These are phyloP conservation scores for Hypoxylon sp. DNA, from an alignment of 2,329 filamentous ascomycete species.

Conservation along the genomic window DNA sequence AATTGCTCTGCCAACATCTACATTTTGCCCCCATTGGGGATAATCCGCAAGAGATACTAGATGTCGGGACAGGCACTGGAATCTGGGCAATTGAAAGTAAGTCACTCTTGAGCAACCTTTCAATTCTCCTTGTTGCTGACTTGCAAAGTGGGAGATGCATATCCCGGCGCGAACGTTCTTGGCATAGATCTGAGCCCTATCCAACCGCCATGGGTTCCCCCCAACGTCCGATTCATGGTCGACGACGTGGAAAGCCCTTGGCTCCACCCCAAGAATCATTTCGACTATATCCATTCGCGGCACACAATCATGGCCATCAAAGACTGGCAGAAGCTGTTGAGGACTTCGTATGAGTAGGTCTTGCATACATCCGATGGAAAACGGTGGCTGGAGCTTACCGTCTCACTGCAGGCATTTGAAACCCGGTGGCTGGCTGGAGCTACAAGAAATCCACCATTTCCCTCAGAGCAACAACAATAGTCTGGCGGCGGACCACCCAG, in stretches of 20 bases:
- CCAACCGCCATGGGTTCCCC: constrained; percentile 56
- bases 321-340: constrained; percentile 65
- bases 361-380: background rate
- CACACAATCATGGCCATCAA: constrained; percentile 68
- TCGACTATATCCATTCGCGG: constrained; percentile 72
- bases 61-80: constrained; percentile 56
- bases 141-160: constrained; percentile 54
- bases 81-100: constrained; percentile 50
- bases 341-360: constrained; percentile 60
- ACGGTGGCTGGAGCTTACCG: constrained; percentile 15
- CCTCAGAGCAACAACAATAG: constrained; percentile 59
- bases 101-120: background rate
- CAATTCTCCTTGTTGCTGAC: constrained; percentile 8
- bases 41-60: constrained; percentile 40
- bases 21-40: constrained; percentile 44
- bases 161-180: constrained; percentile 54
- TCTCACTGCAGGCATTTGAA: constrained; percentile 59
- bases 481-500: constrained; percentile 56
- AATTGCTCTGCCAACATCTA: constrained; percentile 48
- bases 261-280: constrained; percentile 66
- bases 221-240: constrained; percentile 59
- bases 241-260: constrained; percentile 70
- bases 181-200: constrained; percentile 58
- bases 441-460: constrained; percentile 66
- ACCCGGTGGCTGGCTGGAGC: constrained; percentile 67